Conservation (phyloP, 2,329 filamentous ascomycete genomes). For the Penicillium brevicompactum region DNA sequence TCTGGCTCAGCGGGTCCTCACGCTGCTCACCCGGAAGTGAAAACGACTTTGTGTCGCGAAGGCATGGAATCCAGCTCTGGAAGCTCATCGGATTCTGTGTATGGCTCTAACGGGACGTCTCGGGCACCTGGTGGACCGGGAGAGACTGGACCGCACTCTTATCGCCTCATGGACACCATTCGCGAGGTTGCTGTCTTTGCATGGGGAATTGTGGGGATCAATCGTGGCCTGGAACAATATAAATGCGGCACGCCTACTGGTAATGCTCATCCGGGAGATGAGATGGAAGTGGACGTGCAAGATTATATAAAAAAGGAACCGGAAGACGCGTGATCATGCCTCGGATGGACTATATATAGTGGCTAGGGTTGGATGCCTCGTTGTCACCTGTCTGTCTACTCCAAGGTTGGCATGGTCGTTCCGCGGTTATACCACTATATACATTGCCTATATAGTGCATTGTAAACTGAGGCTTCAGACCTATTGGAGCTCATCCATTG, state of each 20-base stretch:
- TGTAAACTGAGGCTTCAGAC: no score
- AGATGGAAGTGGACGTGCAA: conserved; percentile 4
- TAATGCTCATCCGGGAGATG: conserved; percentile 41
- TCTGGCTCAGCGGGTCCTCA: conserved; percentile 14
- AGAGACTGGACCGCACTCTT: conserved; percentile 54
- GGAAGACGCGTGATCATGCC: conserved; percentile 1
- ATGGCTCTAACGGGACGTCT: background rate
- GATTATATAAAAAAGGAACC: background rate
- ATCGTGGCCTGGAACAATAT: conserved; percentile 70
- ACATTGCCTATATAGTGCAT: no score
- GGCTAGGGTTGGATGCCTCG: no score
- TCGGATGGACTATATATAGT: no score
- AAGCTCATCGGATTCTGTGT: background rate
- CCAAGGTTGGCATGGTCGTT: no score
- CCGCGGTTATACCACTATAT: no score
- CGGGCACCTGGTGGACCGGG: background rate
- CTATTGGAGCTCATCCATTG: no score
- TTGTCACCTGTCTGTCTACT: no score
- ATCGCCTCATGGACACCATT: conserved; percentile 74
- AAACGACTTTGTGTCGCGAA: conserved; percentile 21
- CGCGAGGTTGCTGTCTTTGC: conserved; percentile 86
- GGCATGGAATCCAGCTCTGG: conserved; percentile 47
- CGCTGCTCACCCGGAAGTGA: conserved; percentile 31
- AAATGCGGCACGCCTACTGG: conserved; percentile 63
- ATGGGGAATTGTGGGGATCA: conserved; percentile 56